These are phyloP conservation scores for Phoma herbarum DNA, from an alignment of 2,329 filamentous ascomycete species.

Conservation along the genomic window DNA sequence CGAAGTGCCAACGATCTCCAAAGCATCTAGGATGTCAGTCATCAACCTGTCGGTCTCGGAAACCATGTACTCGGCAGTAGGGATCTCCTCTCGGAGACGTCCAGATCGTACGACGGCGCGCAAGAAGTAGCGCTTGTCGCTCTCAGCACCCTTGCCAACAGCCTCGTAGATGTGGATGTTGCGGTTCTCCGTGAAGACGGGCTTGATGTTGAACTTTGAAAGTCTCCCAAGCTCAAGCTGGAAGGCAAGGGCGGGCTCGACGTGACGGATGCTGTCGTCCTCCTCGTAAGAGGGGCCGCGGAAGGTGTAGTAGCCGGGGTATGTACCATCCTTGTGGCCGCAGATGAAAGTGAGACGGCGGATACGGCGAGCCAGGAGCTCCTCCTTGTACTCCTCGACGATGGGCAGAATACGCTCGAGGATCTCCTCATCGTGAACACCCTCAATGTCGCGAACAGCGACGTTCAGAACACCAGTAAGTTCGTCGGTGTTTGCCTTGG, in stretches of 20 bases:
- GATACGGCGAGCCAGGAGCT: slow-evolving; percentile 81
- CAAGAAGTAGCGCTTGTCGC: slow-evolving; percentile 98
- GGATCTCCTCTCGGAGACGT: slow-evolving; percentile 94
- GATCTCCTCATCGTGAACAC: slow-evolving; percentile 80
- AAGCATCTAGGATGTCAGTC: slow-evolving; percentile 95
- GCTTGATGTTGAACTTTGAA: slow-evolving; percentile 97
- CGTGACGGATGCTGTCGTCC: slow-evolving; percentile 96
- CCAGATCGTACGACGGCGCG: slow-evolving; percentile 94
- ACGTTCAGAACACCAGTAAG: slow-evolving; percentile 93
- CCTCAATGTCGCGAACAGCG: slow-evolving; percentile 88
- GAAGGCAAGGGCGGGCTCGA: slow-evolving; percentile 95
- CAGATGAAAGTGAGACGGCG: slow-evolving; percentile 96
- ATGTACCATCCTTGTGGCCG: slow-evolving; percentile 90
- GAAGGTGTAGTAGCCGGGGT: slow-evolving; percentile 98
- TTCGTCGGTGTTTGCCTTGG: slow-evolving; percentile 72
- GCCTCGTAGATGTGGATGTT: slow-evolving; percentile 99
- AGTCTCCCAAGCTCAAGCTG: slow-evolving; percentile 95
- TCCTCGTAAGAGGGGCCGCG: slow-evolving; percentile 88
- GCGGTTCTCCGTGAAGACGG: slow-evolving; percentile 98
- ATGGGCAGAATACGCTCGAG: slow-evolving; percentile 77
- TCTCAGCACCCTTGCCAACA: slow-evolving; percentile 91
- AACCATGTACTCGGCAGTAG: slow-evolving; percentile 97
- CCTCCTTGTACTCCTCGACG: slow-evolving; percentile 81
- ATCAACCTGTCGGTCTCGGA: slow-evolving; percentile 96
- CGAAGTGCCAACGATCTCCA: slow-evolving; percentile 99